Evolutionary conservation across 768 basidiomycete genomes (phyloP), one percentile per base, ranked within the genome.

Genomic region (Hygrocybe coccinea): DNA sequence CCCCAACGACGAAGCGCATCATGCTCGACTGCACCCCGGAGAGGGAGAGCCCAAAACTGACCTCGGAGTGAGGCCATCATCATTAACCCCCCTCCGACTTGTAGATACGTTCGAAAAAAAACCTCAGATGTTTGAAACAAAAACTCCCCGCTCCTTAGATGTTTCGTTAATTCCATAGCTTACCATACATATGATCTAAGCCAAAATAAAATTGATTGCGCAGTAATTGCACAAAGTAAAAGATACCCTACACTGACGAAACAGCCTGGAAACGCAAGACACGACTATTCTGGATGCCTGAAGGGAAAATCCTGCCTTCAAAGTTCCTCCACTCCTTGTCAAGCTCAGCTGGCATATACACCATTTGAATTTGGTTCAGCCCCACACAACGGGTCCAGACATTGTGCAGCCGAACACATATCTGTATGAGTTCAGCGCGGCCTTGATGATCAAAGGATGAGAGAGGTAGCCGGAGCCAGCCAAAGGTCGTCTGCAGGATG

Each of bases 401-500:
- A 60, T 81, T 75, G 56, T 65, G 60, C 4, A 75, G 56, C 1
- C 69, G 65, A 3, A 71, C 34, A 56, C 67, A 69, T 8, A 62
- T 65, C 62, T 77, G 74, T 2, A 79, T 58, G 2, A 80, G 63
- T 41, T 73, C 58, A 6, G 43, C 65, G 3, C 70, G 58, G 0
- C 22, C 17, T 3, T 62, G 36, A 1, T 44, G 47, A 54, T 76
- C 34, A 34, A 68, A 57, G 19, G 76, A 71, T 12, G 67, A 56
- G 1, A 80, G 59, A 1, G 73, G 79, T 1, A 82, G 51, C 3
- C 69, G 64, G 11, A 82, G 67, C 1, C 70, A 61, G 4, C 79
- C 75, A 68, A 79, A 81, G 1, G 74, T 73, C 11, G 75, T 76
- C 57, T 79, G 78, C 7, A 81, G 49, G 7, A 64, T 56, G 1